Percentiles rank a stretch among this genome's conserved stretches.
Evolutionary conservation across 1,284 basidiomycete species (phyloP).

Genomic region (Ustilago trichophora): DNA sequence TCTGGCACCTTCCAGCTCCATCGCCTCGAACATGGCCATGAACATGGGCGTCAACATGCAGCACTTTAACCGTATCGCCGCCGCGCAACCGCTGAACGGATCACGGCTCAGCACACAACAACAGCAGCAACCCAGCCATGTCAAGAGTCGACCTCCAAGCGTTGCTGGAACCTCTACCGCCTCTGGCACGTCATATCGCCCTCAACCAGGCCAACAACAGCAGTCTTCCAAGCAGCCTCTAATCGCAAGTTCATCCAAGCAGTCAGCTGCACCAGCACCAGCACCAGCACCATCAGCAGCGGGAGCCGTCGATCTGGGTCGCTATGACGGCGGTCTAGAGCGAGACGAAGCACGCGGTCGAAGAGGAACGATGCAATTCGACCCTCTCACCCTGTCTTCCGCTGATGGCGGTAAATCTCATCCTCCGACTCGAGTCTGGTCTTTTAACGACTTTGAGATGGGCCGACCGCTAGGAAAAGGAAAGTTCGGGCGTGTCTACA

Average conservation of each 20-base stretch:
- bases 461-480: constrained; percentile 96
- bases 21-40: constrained; percentile 45
- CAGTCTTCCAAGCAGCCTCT: no score
- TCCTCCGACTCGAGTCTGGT: constrained; percentile 73
- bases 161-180: constrained; percentile 10
- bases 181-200: constrained; percentile 13
- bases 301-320: constrained; percentile 63
- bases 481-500: constrained; percentile 98
- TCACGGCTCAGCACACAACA: constrained; percentile 28
- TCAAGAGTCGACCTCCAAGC: constrained; percentile 37
- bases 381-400: constrained; percentile 30
- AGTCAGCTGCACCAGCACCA: constrained; percentile 1
- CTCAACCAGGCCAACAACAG: no score
- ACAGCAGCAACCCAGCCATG: no score
- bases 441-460: constrained; percentile 86
- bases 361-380: constrained; percentile 39
- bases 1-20: constrained; percentile 34
- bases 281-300: not conserved
- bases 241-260: no score
- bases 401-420: constrained; percentile 29
- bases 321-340: constrained; percentile 66
- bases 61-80: constrained; percentile 43
- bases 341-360: constrained; percentile 64
- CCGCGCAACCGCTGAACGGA: constrained; percentile 27
- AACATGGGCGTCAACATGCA: constrained; percentile 49